Percentiles rank a stretch among this genome's conserved stretches.
Conservation (phyloP, 305 asterid genomes). For the Rubia peregrina region DNA sequence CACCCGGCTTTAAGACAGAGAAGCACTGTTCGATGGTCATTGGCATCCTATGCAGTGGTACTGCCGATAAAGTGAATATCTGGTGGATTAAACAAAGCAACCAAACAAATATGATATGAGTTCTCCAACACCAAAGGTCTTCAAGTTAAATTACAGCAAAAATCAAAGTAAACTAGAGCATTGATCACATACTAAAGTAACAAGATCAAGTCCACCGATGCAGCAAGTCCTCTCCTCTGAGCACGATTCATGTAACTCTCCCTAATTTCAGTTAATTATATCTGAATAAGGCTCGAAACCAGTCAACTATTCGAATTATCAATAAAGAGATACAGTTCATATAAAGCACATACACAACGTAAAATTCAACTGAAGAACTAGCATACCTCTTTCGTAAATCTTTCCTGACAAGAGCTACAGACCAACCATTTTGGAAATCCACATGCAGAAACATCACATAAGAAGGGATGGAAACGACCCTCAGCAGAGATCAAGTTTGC, state of each 20-base stretch:
- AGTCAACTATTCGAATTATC: neutral
- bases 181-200: constrained; percentile 56
- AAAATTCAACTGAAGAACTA: constrained; percentile 29
- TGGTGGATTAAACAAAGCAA: constrained; percentile 24
- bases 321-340: constrained; percentile 5
- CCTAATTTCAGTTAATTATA: constrained; percentile 22
- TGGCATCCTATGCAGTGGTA: constrained; percentile 65
- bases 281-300: constrained; percentile 29
- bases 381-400: constrained; percentile 25
- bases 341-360: constrained; percentile 4
- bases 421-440: constrained; percentile 70
- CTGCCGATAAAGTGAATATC: constrained; percentile 93
- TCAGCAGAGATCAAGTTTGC: constrained; percentile 37
- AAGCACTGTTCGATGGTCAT: constrained; percentile 59
- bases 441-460: constrained; percentile 58
- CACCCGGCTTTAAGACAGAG: constrained; percentile 78
- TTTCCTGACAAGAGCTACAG: constrained; percentile 43
- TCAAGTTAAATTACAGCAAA: neutral
- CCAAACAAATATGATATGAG: neutral
- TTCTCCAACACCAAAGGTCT: neutral
- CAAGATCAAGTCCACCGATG: constrained; percentile 72
- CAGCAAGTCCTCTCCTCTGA: constrained; percentile 42
- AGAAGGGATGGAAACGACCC: constrained; percentile 52
- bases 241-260: constrained; percentile 20
- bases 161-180: neutral